Evolutionary conservation across 805 yeast genomes (phyloP), one percentile per base, ranked within the genome.

Genomic region (Metschnikowia baotianmanensis): DNA sequence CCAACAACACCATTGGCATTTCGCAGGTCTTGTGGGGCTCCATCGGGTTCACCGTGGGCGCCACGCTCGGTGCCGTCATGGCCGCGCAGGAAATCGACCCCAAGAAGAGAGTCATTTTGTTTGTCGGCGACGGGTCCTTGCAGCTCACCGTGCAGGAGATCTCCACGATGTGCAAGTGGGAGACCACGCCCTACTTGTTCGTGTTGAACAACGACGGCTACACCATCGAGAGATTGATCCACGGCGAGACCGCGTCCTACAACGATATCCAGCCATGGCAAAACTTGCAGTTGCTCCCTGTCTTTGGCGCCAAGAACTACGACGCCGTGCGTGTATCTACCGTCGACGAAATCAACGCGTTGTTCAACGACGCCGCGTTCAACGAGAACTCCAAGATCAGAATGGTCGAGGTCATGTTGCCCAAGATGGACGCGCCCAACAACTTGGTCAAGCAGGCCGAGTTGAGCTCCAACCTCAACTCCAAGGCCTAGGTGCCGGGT

Each of bases 41-140:
- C 40, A 55, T 57, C 23, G 62, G 62, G 21, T 58, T 46, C 51
- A 52, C 57, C 19, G 60, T 58, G 7, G 62, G 62, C 9, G 59
- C 62, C 29, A 55, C 62, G 5, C 51, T 57, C 27, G 62, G 62
- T 28, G 62, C 60, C 4, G 60, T 51, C 28, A 54, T 55, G 56
- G 62, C 61, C 1, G 60, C 60, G 5, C 50, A 56, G 40, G 62
- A 58, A 26, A 38, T 51, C 29, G 54, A 50, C 55, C 55, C 55
- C 13, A 45, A 41, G 41, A 58, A 60, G 52, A 56, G 71, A 54
- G 70, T 63, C 34, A 55, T 66, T 29, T 53, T 66, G 46, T 65
- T 66, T 42, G 67, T 65, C n/a, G 71, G 71, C 32, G 71, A 66
- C 48, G 71, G 71, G 32, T 65, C 71, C 11, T 62, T 66, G 52